A percentile compares a stretch with the other conserved stretches of the same genome.
phyloP scores from a whole-genome alignment of 352 stramenopile species.

The Pythium volutum region DNA sequence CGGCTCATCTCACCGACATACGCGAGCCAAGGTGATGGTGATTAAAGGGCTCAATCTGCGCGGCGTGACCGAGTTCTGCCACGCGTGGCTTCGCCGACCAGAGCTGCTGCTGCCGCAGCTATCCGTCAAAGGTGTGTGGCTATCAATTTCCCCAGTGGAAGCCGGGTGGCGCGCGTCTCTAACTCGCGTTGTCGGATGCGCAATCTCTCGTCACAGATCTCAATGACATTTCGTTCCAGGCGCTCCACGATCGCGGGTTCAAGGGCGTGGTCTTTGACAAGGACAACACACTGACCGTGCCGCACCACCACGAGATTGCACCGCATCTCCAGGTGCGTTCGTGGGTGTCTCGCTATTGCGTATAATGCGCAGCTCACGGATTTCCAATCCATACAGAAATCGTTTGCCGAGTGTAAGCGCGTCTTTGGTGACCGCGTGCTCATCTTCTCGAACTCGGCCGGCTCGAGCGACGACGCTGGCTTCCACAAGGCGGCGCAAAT shows the following conservation, averaged over 20 bases:
- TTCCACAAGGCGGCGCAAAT: slow-evolving; percentile 82
- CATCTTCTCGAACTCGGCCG: slow-evolving; percentile 96
- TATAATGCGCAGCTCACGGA: slow-evolving; percentile 12
- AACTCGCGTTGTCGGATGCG: slow-evolving; percentile 1
- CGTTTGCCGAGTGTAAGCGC: slow-evolving; percentile 71
- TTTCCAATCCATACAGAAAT: slow-evolving; percentile 26
- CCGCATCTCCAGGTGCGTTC: slow-evolving; percentile 47
- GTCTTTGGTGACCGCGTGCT: slow-evolving; percentile 91
- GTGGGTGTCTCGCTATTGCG: neutral
- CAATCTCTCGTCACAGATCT: slow-evolving; percentile 39
- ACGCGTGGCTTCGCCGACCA: slow-evolving; percentile 61
- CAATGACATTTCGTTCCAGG: slow-evolving; percentile 80
- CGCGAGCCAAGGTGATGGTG: slow-evolving; percentile 24
- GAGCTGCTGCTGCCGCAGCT: slow-evolving; percentile 81
- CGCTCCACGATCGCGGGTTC: slow-evolving; percentile 81
- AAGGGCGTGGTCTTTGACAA: slow-evolving; percentile 96
- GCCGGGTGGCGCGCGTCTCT: neutral
- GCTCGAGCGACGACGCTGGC: slow-evolving; percentile 88
- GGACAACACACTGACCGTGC: slow-evolving; percentile 95
- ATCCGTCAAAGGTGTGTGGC: slow-evolving; percentile 61
- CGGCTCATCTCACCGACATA: slow-evolving; percentile 10
- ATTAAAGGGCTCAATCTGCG: slow-evolving; percentile 76
- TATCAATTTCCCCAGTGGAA: neutral
- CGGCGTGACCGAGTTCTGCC: slow-evolving; percentile 80
- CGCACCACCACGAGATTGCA: slow-evolving; percentile 85